These are phyloP conservation scores for Backusella macrospora DNA, from an alignment of 192 early-diverging fungal species.

Conservation along the genomic window DNA sequence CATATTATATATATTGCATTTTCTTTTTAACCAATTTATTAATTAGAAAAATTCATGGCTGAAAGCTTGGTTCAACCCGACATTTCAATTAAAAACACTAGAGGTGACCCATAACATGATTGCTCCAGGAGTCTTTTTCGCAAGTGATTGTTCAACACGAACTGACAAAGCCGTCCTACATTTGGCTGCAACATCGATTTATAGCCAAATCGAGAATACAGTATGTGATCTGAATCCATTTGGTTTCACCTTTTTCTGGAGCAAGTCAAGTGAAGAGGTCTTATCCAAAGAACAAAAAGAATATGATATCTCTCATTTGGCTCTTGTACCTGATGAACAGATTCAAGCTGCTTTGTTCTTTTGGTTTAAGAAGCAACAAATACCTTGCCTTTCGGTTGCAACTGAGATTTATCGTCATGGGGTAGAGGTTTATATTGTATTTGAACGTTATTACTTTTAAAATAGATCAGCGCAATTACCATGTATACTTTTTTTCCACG, in stretches of 20 bases:
- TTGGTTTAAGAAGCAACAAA: constrained; percentile 16
- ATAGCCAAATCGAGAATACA: background rate
- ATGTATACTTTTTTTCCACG: too few species aligned
- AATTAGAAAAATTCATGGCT: background rate
- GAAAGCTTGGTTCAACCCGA: background rate
- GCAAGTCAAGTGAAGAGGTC: background rate
- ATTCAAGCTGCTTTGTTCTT: constrained; percentile 11
- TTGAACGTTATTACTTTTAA: constrained; percentile 5
- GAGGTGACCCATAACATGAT: background rate
- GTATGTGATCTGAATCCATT: background rate
- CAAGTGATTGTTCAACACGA: constrained; percentile 4
- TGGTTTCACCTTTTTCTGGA: constrained; percentile 19
- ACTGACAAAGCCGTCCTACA: background rate
- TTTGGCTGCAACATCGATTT: background rate
- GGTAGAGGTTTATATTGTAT: constrained; percentile 28
- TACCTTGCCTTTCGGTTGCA: constrained; percentile 16
- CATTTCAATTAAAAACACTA: background rate
- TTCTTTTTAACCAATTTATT: background rate
- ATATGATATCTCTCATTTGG: background rate
- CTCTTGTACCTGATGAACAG: constrained; percentile 20
- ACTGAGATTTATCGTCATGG: constrained; percentile 20
- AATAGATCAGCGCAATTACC: background rate
- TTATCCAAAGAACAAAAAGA: constrained; percentile 8
- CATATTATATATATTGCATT: background rate
- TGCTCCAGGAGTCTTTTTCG: background rate